phyloP scores from a whole-genome alignment of 2,329 filamentous ascomycete species.

The Neocucurbitaria cava region DNA sequence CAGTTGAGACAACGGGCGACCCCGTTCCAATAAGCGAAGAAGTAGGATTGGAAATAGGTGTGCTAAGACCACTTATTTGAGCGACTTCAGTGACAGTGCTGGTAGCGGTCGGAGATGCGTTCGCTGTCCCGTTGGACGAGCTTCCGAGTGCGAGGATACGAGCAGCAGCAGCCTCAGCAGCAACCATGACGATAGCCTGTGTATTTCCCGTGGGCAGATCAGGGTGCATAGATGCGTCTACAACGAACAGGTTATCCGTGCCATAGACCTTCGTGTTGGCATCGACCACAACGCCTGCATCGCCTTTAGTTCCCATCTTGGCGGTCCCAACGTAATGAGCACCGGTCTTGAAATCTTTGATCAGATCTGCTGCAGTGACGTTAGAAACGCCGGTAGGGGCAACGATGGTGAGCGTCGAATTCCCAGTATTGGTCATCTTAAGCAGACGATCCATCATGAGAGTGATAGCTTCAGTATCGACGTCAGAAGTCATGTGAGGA shows the following conservation, averaged over 20 bases:
- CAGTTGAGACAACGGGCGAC: conserved; percentile 7
- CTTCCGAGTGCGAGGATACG: conserved; percentile 56
- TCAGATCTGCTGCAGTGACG: conserved; percentile 47
- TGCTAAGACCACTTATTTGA: background rate
- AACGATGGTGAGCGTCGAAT: conserved; percentile 38
- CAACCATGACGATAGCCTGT: conserved; percentile 68
- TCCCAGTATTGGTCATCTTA: conserved; percentile 36
- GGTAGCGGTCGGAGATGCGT: conserved; percentile 9
- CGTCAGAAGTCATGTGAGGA: conserved; percentile 60
- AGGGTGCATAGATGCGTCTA: conserved; percentile 63
- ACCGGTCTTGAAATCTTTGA: conserved; percentile 38
- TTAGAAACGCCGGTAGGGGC: conserved; percentile 51
- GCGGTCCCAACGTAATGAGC: conserved; percentile 60
- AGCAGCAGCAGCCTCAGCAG: conserved; percentile 66
- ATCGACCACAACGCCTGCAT: conserved; percentile 50
- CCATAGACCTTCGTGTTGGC: conserved; percentile 53
- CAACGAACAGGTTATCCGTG: conserved; percentile 54
- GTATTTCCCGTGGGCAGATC: conserved; percentile 74
- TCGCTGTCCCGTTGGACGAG: conserved; percentile 23
- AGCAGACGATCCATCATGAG: conserved; percentile 57
- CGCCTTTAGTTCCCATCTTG: conserved; percentile 57
- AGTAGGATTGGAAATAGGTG: conserved; percentile 4
- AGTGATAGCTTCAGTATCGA: conserved; percentile 47
- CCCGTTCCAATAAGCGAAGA: conserved; percentile 20
- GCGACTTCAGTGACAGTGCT: conserved; percentile 1